Evolutionary conservation across 768 basidiomycete genomes (phyloP), one percentile per base, ranked within the genome.

Genomic region (Tylopilus plumbeoviolaceoides): DNA sequence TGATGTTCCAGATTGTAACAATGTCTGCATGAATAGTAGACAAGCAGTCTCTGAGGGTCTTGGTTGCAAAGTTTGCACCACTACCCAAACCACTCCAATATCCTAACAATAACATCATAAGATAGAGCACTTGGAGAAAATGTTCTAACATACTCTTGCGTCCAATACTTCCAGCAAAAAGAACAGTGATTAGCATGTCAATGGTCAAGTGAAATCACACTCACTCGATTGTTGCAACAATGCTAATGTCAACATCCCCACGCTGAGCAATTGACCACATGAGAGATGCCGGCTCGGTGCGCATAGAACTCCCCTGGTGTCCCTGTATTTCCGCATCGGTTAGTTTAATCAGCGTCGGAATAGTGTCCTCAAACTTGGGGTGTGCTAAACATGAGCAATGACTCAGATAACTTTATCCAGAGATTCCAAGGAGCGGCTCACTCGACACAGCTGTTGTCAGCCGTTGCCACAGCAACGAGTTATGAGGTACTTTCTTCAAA

Each of bases 231-330:
- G 31, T 42, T 5, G 54, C 54, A 17, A 39, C 44, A 14, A 55
- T 8, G 12, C 21, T 55, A 1, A 40, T 51, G 4, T 55, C 44
- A 1, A 42, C 27, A 39, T 55, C 49, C 23, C 36, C 39, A 18
- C 54, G 54, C 28, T 55, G 54, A 41, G 54, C 54, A 1, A 46
- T 47, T 21, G 44, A 44, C 54, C 54, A 55, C 7, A 39, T 33
- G 41, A 55, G 54, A 42, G 54, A n/a, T 18, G 31, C 23, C 28
- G 15, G 54, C 30, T 14, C 12, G 27, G 30, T 40, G 23, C 35
- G 54, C 17, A 20, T 55, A 7, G 31, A 44, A 23, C 20, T 46
- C 31, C 25, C 39, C 12, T 46, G 14, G 27, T 28, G 20, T 17
- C n/a, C 51, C 27, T 51, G 49, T 51, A 55, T 51, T 15, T 28